Percentiles rank a stretch among this genome's conserved stretches.
These are phyloP conservation scores for Apiospora koreana DNA, from an alignment of 2,329 filamentous ascomycete genomes.

Conservation along the genomic window DNA sequence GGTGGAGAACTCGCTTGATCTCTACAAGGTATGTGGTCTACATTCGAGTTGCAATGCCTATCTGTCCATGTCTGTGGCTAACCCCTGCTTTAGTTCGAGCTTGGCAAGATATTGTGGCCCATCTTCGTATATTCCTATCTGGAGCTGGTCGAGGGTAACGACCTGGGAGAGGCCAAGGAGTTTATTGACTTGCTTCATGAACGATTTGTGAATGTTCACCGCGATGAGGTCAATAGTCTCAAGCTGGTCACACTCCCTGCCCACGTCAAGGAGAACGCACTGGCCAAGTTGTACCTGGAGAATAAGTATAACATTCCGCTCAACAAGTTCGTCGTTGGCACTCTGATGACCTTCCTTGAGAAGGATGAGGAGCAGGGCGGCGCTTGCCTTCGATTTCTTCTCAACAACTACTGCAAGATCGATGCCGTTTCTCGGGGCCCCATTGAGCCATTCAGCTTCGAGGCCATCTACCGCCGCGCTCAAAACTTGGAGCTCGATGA, in stretches of 20 bases:
- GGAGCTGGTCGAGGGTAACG: conserved; percentile 72
- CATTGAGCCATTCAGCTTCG: conserved; percentile 64
- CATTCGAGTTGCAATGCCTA: background rate
- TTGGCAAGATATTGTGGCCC: conserved; percentile 87
- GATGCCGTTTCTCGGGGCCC: conserved; percentile 61
- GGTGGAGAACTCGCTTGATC: conserved; percentile 88
- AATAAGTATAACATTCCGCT: conserved; percentile 90
- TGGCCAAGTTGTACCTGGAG: conserved; percentile 78
- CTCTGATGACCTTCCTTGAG: conserved; percentile 86
- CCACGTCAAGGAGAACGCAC: conserved; percentile 74
- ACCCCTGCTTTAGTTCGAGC: conserved; percentile 65
- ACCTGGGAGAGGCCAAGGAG: conserved; percentile 68
- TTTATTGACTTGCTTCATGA: conserved; percentile 70
- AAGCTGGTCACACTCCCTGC: conserved; percentile 72
- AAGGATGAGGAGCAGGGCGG: conserved; percentile 82
- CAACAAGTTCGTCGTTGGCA: conserved; percentile 81
- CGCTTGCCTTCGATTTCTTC: conserved; percentile 72
- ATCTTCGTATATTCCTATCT: conserved; percentile 93
- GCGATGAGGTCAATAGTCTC: conserved; percentile 78
- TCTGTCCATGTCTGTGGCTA: conserved; percentile 19
- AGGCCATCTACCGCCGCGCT: conserved; percentile 60
- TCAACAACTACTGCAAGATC: conserved; percentile 62
- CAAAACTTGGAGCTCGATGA: conserved; percentile 65
- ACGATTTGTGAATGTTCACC: conserved; percentile 75
- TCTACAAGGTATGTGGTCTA: conserved; percentile 72